Base-by-base conservation (phyloP, 1,284 basidiomycete species). In the Ganoderma resinaceum region DNA sequence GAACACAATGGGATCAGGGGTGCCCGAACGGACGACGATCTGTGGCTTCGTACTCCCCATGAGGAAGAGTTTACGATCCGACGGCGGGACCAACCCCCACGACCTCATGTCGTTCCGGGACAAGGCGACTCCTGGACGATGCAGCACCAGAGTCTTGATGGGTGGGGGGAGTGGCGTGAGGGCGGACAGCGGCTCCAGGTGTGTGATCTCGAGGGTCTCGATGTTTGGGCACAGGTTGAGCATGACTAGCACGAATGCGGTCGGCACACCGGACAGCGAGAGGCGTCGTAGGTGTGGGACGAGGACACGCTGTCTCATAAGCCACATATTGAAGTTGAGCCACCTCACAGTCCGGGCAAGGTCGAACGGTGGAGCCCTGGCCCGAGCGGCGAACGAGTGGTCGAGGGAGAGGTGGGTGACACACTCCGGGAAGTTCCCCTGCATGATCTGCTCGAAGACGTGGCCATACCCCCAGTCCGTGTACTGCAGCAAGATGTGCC, bases 401-500 rank as follows among this genome's bases (percentile, higher is more conserved):
- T 68, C 66, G 49, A 81, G 60, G 42, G 78, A 75, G 29, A 81
- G 75, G 58, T 76, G 69, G 23, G 72, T 77, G 38, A 80, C 77
- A 59, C 80, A 79, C 31, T 42, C 11, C 2, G 81, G 82, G 49
- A 82, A 74, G 29, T 75, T 65, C 3, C 73, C 42, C 20, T 79
- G 66, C 58, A 77, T 75, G 53, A 75, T 73, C 35, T 79, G 76
- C 49, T 78, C 75, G 73, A 81, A 79, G 23, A 81, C 61, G 73
- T 80, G 77, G 65, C 77, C 76, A 74, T 78, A 80, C 29, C 76
- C 77, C 75, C 77, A 78, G 70, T 81, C 77, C 62, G 68, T 70
- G 74, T 81, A 83, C 8, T 78, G 67, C 58, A 83, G 67, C n/a
- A 75, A 62, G 61, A 83, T 71, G 16, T 70, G 74, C 2, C 77